Base-by-base conservation (phyloP, 23 red algal genomes). In the Cyanidioschyzon merolae region DNA sequence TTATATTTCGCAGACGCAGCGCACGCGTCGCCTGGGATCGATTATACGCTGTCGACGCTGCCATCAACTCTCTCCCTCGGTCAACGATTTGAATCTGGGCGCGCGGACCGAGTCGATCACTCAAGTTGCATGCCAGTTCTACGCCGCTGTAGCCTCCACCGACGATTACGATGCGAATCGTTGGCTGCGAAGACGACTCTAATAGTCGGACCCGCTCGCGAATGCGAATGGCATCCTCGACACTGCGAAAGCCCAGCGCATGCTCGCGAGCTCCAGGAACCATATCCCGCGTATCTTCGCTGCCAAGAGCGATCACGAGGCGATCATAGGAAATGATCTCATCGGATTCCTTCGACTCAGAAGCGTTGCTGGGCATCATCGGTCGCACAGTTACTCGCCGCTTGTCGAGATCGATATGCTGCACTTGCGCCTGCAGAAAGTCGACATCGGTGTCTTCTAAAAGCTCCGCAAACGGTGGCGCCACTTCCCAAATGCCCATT, bases 131-230 rank as follows among this genome's bases (percentile, higher is more conserved):
- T 35, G 94, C 85, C 57, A 91, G 39, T 79, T 98, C 94, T 25
- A 98, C 94, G 21, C 94, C 94, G 74, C 76, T 79, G 54, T 86
- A 89, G 31, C 86, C 83, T 3, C 85, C 94, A 1, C 94, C 94
- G 1, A 98, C 88, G 12, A 98, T 79, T 37, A 91, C 75, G 18
- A 95, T 59, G 21, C 83, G 85, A 36, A 83, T 74, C 16, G 75
- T 37, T 41, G 37, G 37, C 18, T 74, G 80, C 21, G 36, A 57
- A 3, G 40, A 40, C 26, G 75, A 50, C 40, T 85, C 57, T 39
- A 76, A 68, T 36, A 74, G 38, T 2, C 16, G 38, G 24, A 77
- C 36, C 68, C 34, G 36, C 16, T 68, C 37, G 45, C 90, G 90
- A 35, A 98, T 35, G 1, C 30, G 21, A 24, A 83, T 39, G 0